A percentile compares a stretch with the other conserved stretches of the same genome.
phyloP scores from a whole-genome alignment of 2,329 filamentous ascomycete species.

The Cytospora piceicola region DNA sequence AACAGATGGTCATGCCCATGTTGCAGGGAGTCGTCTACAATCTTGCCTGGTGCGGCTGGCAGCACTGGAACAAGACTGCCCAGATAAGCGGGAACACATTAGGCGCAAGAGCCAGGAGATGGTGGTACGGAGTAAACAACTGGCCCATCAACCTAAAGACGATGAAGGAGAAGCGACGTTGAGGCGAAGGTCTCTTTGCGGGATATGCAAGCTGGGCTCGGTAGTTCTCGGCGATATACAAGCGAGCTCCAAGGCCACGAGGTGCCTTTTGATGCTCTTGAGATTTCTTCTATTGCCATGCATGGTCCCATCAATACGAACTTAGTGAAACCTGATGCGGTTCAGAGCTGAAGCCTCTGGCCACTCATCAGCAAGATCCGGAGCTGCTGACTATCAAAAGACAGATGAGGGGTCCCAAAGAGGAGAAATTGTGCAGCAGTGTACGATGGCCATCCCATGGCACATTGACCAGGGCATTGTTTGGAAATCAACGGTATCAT shows the following conservation, averaged over 20 bases:
- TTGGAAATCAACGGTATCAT: background rate
- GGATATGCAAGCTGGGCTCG: background rate
- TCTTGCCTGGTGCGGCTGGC: conserved; percentile 82
- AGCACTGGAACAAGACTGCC: conserved; percentile 81
- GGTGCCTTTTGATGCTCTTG: background rate
- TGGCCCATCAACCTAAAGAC: conserved; percentile 64
- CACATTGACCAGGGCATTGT: background rate
- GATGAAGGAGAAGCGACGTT: conserved; percentile 22
- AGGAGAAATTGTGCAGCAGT: background rate
- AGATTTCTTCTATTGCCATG: background rate
- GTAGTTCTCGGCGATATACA: background rate
- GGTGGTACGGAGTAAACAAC: conserved; percentile 96
- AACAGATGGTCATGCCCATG: conserved; percentile 80
- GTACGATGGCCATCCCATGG: background rate
- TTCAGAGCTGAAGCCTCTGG: background rate
- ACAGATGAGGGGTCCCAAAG: background rate
- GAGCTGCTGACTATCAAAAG: background rate
- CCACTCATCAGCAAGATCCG: background rate
- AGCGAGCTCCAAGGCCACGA: background rate
- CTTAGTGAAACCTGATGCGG: background rate
- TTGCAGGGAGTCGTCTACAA: conserved; percentile 90
- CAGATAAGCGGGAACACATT: conserved; percentile 75
- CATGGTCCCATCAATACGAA: background rate
- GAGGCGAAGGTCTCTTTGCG: conserved; percentile 13
- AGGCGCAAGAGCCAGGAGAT: conserved; percentile 78